These are phyloP conservation scores for Phytopythium ostracodes DNA, from an alignment of 352 stramenopile genomes.

Conservation along the genomic window DNA sequence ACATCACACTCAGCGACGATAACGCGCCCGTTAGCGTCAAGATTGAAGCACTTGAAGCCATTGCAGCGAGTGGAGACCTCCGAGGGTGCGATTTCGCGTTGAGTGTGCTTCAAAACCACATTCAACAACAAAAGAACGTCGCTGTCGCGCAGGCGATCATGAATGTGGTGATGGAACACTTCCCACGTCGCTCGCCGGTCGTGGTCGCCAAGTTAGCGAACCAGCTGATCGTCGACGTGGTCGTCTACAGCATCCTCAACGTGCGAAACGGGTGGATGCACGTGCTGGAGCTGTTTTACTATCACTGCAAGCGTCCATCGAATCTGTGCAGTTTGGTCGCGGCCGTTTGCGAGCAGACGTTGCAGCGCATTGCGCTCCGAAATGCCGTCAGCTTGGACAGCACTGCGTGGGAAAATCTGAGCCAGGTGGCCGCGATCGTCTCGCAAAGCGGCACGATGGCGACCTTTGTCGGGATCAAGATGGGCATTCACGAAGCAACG, in stretches of 20 bases:
- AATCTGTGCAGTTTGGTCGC: slow-evolving; percentile 38
- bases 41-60: slow-evolving; percentile 53
- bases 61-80: slow-evolving; percentile 34
- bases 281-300: slow-evolving; percentile 79
- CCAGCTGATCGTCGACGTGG: slow-evolving; percentile 59
- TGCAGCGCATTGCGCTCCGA: slow-evolving; percentile 23
- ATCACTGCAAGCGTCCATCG: slow-evolving; percentile 30
- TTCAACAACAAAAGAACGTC: slow-evolving; percentile 17
- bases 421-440: slow-evolving; percentile 64
- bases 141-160: slow-evolving; percentile 50
- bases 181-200: slow-evolving; percentile 37
- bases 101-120: slow-evolving; percentile 44
- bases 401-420: slow-evolving; percentile 75
- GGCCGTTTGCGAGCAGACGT: slow-evolving; percentile 37
- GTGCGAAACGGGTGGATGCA: slow-evolving; percentile 82
- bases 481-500: slow-evolving; percentile 16
- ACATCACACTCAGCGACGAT: slow-evolving; percentile 50
- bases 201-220: slow-evolving; percentile 50
- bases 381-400: slow-evolving; percentile 23
- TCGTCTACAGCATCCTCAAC: slow-evolving; percentile 65
- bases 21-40: slow-evolving; percentile 31
- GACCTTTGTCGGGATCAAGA: slow-evolving; percentile 12
- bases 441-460: slow-evolving; percentile 30
- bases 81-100: slow-evolving; percentile 56
- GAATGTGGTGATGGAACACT: slow-evolving; percentile 36